phyloP scores from a whole-genome alignment of 1,284 basidiomycete genomes.

The Testicularia cyperi region DNA sequence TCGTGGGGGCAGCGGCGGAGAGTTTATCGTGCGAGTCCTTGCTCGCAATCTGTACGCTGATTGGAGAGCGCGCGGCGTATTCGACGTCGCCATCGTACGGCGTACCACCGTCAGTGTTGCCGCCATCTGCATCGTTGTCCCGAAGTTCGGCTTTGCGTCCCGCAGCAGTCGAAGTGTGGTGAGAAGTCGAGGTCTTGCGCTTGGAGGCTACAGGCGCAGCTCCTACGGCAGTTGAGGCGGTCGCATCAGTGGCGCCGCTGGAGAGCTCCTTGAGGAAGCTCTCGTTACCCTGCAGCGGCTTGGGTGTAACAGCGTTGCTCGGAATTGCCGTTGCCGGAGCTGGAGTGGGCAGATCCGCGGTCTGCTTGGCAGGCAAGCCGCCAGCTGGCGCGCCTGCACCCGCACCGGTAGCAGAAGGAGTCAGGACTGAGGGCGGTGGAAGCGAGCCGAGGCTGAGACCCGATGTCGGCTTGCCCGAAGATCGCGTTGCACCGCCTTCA shows the following conservation, averaged over 20 bases:
- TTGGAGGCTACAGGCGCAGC: constrained; percentile 11
- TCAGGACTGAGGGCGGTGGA: constrained; percentile 10
- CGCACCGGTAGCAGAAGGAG: constrained; percentile 9
- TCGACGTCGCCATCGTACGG: constrained; percentile 57
- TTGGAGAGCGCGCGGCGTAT: constrained; percentile 41
- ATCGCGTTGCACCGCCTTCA: neutral
- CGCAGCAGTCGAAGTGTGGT: constrained; percentile 18
- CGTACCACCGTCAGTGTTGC: constrained; percentile 36
- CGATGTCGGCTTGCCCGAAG: constrained; percentile 3
- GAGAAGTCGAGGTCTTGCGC: constrained; percentile 29
- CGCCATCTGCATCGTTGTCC: constrained; percentile 15
- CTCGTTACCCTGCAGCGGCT: constrained; percentile 8
- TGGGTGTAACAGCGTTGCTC: constrained; percentile 14
- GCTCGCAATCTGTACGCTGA: constrained; percentile 8
- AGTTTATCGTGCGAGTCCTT: neutral
- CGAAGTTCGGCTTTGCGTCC: constrained; percentile 27
- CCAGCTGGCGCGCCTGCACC: no score
- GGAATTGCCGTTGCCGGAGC: neutral
- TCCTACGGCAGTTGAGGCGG: neutral
- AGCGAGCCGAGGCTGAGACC: constrained; percentile 36
- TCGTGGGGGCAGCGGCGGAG: constrained; percentile 1
- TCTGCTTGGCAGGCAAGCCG: no score
- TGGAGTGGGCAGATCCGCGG: neutral
- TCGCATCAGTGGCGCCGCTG: neutral
- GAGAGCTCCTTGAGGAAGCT: neutral